Evolutionary conservation across 208 protist genomes (phyloP).

Genomic region (Leishmania braziliensis): DNA sequence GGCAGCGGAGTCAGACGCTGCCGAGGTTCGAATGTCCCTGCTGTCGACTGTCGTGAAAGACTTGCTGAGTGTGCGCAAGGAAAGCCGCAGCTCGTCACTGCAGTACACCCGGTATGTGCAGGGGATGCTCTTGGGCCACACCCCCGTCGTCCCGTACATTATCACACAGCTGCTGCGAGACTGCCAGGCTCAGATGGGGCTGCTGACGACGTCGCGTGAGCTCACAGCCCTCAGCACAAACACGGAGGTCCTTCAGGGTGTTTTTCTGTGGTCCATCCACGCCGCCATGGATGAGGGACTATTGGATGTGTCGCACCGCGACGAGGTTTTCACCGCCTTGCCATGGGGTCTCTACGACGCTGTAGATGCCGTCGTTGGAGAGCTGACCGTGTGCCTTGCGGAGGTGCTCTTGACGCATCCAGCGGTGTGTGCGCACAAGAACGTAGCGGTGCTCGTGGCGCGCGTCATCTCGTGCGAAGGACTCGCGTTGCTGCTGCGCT

Average conservation of each 20-base stretch:
- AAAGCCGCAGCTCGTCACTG: constrained; percentile 19
- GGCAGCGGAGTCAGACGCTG: neutral
- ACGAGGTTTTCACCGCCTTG: constrained; percentile 12
- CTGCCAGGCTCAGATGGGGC: constrained; percentile 10
- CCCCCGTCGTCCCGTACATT: constrained; percentile 26
- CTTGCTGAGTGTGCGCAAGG: constrained; percentile 17
- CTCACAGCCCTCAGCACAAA: constrained; percentile 17
- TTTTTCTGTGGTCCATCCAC: constrained; percentile 27
- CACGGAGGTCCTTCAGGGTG: constrained; percentile 23
- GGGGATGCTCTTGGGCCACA: constrained; percentile 18
- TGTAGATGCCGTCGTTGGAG: constrained; percentile 5
- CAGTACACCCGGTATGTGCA: constrained; percentile 30
- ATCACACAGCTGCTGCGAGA: constrained; percentile 12
- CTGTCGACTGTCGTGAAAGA: constrained; percentile 25
- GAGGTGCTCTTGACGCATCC: constrained; percentile 9
- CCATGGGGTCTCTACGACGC: constrained; percentile 22
- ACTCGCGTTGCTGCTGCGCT: constrained; percentile 20
- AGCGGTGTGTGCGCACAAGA: neutral
- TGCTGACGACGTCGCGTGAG: constrained; percentile 10
- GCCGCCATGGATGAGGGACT: constrained; percentile 23
- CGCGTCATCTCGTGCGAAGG: constrained; percentile 24
- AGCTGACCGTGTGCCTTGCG: constrained; percentile 17
- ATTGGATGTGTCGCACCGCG: constrained; percentile 16
- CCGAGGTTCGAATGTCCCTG: constrained; percentile 13
- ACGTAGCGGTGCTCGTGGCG: constrained; percentile 17